Evolutionary conservation across 768 basidiomycete genomes (phyloP).

Genomic region (Tulasnella sp.): DNA sequence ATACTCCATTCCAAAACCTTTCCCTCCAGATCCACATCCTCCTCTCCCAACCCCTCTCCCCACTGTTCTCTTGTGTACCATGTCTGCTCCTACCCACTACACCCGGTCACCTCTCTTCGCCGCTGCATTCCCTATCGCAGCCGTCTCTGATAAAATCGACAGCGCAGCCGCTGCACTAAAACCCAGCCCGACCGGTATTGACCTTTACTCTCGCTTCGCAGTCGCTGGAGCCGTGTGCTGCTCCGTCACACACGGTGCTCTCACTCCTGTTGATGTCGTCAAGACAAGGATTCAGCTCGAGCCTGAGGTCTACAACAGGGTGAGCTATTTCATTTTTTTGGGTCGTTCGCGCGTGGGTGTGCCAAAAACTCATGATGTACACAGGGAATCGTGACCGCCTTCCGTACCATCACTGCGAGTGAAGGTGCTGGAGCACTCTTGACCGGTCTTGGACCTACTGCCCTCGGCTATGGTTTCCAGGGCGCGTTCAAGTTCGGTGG

Average conservation of each 20-base stretch:
- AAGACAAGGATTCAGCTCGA: constrained; percentile 28
- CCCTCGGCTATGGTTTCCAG: constrained; percentile 89
- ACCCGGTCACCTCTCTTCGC: constrained; percentile 2
- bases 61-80: neutral
- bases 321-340: constrained; percentile 2
- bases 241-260: constrained; percentile 23
- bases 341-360: neutral
- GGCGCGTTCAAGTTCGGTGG: constrained; percentile 99
- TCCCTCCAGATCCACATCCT: too few species aligned
- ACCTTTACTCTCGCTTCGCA: constrained; percentile 23
- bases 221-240: constrained; percentile 25
- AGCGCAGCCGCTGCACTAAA: constrained; percentile 3
- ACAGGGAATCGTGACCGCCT: constrained; percentile 44
- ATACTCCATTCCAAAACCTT: too few species aligned
- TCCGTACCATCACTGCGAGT: constrained; percentile 59
- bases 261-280: constrained; percentile 28
- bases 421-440: constrained; percentile 80
- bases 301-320: constrained; percentile 27
- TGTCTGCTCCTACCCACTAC: constrained; percentile 1
- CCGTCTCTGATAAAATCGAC: constrained; percentile 19
- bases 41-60: neutral
- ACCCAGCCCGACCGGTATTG: constrained; percentile 20
- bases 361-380: neutral
- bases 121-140: constrained; percentile 17
- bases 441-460: constrained; percentile 90